A percentile compares a stretch with the other conserved stretches of the same genome.
Conservation (phyloP, 352 stramenopile species). For the Pythium brassicae region DNA sequence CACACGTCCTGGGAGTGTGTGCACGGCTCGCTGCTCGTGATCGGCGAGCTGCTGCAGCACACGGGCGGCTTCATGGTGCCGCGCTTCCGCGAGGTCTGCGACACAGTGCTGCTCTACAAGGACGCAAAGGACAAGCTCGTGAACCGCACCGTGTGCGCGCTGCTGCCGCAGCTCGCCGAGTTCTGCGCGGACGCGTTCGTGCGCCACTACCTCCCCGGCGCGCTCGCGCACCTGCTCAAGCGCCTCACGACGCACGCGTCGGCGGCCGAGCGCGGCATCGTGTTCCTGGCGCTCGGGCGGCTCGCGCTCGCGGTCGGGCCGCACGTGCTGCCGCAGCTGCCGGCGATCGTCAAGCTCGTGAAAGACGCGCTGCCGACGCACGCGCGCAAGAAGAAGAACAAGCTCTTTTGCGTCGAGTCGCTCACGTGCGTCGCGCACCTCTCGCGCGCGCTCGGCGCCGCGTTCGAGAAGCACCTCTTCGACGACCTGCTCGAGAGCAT, state of each 20-base stretch:
- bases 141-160: conserved; percentile 63
- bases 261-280: conserved; percentile 66
- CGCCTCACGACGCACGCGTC: conserved; percentile 58
- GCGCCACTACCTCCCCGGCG: conserved; percentile 88
- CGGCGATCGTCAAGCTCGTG: conserved; percentile 73
- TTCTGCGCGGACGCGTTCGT: conserved; percentile 93
- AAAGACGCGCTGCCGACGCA: conserved; percentile 68
- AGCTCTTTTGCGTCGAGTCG: conserved; percentile 80
- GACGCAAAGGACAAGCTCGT: conserved; percentile 87
- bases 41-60: conserved; percentile 93
- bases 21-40: conserved; percentile 95
- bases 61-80: conserved; percentile 96
- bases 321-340: conserved; percentile 78
- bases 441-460: conserved; percentile 50
- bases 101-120: conserved; percentile 92
- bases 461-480: conserved; percentile 71
- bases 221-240: conserved; percentile 82
- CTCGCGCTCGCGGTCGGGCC: conserved; percentile 89
- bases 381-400: conserved; percentile 50
- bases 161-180: conserved; percentile 92
- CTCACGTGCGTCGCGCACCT: conserved; percentile 77
- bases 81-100: conserved; percentile 94
- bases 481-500: conserved; percentile 77
- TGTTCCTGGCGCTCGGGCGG: conserved; percentile 92
- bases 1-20: conserved; percentile 67